Evolutionary conservation across 2,329 filamentous ascomycete genomes (phyloP).

Genomic region (Diplodia seriata): DNA sequence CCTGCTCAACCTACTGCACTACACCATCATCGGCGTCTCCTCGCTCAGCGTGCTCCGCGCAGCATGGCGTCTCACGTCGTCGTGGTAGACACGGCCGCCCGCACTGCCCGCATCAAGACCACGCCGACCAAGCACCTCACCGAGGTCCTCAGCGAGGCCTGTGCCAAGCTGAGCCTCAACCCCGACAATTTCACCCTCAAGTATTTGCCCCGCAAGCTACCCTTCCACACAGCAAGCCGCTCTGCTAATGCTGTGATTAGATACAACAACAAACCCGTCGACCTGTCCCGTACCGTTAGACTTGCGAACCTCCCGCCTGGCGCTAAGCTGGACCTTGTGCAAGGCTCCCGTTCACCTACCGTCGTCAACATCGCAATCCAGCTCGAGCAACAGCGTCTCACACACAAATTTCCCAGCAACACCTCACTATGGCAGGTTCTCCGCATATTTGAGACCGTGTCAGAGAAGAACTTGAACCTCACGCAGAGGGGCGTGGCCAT

Average conservation of each 20-base stretch:
- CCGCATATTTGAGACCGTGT: slow-evolving; percentile 83
- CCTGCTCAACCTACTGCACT: slow-evolving; percentile 30
- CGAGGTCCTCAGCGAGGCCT: slow-evolving; percentile 87
- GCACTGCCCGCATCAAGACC: slow-evolving; percentile 82
- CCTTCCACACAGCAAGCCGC: slow-evolving; percentile 33
- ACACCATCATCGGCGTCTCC: slow-evolving; percentile 33
- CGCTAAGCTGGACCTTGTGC: slow-evolving; percentile 90
- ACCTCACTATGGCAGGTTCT: slow-evolving; percentile 89
- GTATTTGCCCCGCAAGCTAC: slow-evolving; percentile 54
- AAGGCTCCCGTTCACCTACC: slow-evolving; percentile 82
- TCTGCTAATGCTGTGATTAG: slow-evolving; percentile 33
- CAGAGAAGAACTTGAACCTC: slow-evolving; percentile 68
- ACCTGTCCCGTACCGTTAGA: slow-evolving; percentile 83
- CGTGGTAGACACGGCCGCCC: slow-evolving; percentile 81
- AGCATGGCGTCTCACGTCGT: slow-evolving; percentile 87
- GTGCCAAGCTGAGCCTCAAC: slow-evolving; percentile 76
- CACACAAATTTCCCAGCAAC: slow-evolving; percentile 86
- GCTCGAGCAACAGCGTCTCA: slow-evolving; percentile 73
- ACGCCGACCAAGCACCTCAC: slow-evolving; percentile 79
- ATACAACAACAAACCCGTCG: slow-evolving; percentile 79
- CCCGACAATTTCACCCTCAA: slow-evolving; percentile 81
- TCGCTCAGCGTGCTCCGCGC: slow-evolving; percentile 33
- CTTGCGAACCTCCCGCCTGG: slow-evolving; percentile 82
- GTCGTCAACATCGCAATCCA: slow-evolving; percentile 90
- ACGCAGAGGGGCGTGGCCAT: slow-evolving; percentile 81